A percentile compares a stretch with the other conserved stretches of the same genome.
Evolutionary conservation across 2,329 filamentous ascomycete genomes (phyloP).

Genomic region (Ceratocystis papillata): DNA sequence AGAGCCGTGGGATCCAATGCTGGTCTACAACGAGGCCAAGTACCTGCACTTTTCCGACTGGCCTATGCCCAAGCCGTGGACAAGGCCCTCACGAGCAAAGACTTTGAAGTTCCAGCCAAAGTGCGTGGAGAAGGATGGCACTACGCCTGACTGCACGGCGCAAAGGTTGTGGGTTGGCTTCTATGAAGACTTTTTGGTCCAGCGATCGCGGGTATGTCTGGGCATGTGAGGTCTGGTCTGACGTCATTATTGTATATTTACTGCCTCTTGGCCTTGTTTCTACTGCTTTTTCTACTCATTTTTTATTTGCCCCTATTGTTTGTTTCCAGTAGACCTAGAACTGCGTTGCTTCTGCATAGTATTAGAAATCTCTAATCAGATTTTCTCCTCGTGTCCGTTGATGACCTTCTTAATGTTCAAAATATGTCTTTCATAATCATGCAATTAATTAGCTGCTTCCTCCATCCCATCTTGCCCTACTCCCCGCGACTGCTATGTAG

Average conservation of each 20-base stretch:
- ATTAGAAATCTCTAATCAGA: background rate
- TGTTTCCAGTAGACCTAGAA: no score
- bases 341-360: background rate
- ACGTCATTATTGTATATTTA: background rate
- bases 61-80: slow-evolving; percentile 54
- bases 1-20: slow-evolving; percentile 44
- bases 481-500: no score
- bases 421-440: slow-evolving; percentile 8
- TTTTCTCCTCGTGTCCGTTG: no score
- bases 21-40: slow-evolving; percentile 48
- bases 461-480: no score
- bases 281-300: background rate
- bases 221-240: background rate
- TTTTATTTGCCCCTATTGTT: background rate
- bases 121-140: slow-evolving; percentile 39
- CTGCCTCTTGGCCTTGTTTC: background rate
- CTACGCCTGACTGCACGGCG: slow-evolving; percentile 35
- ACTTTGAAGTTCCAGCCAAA: slow-evolving; percentile 25
- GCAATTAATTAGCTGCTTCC: slow-evolving; percentile 7
- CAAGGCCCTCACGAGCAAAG: slow-evolving; percentile 25
- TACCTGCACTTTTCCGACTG: slow-evolving; percentile 62
- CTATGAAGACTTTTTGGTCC: slow-evolving; percentile 41
- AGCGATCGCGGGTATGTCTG: slow-evolving; percentile 13
- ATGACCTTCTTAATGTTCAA: slow-evolving; percentile 18
- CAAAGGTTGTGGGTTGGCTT: slow-evolving; percentile 28